These are phyloP conservation scores for Durusdinium trenchii DNA, from an alignment of 73 alveolate genomes.

Conservation along the genomic window DNA sequence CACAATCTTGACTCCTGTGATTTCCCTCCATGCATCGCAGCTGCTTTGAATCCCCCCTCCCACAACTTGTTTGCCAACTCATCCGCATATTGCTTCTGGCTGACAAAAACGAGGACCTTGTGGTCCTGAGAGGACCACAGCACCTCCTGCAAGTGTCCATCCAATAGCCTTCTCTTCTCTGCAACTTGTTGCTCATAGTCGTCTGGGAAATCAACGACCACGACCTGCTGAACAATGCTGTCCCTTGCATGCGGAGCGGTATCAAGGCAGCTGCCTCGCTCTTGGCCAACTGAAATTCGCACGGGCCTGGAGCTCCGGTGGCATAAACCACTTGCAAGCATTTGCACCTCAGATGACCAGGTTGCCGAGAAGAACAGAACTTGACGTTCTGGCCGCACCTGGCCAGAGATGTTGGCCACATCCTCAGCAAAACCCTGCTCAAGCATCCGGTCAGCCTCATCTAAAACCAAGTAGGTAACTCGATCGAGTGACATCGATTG, in stretches of 20 bases:
- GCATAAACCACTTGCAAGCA: slow-evolving; percentile 50
- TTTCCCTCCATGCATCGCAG: slow-evolving; percentile 75
- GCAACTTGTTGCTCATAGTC: slow-evolving; percentile 20
- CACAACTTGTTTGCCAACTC: slow-evolving; percentile 53
- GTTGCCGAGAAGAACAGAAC: slow-evolving; percentile 59
- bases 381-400: background rate
- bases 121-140: background rate
- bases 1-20: slow-evolving; percentile 20
- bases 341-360: slow-evolving; percentile 46
- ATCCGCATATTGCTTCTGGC: slow-evolving; percentile 42
- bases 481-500: background rate
- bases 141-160: background rate
- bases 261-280: background rate
- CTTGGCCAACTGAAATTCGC: slow-evolving; percentile 54
- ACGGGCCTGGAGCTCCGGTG: slow-evolving; percentile 37
- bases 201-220: slow-evolving; percentile 24
- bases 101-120: slow-evolving; percentile 50
- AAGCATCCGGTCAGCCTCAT: slow-evolving; percentile 57
- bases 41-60: slow-evolving; percentile 32
- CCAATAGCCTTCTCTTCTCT: background rate
- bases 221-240: slow-evolving; percentile 34
- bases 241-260: slow-evolving; percentile 29
- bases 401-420: slow-evolving; percentile 18
- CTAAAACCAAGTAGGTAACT: slow-evolving; percentile 45
- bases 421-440: slow-evolving; percentile 16